A percentile compares a stretch with the other conserved stretches of the same genome.
Evolutionary conservation across 345 rosid genomes (phyloP).

Genomic region (Jatropha curcas): DNA sequence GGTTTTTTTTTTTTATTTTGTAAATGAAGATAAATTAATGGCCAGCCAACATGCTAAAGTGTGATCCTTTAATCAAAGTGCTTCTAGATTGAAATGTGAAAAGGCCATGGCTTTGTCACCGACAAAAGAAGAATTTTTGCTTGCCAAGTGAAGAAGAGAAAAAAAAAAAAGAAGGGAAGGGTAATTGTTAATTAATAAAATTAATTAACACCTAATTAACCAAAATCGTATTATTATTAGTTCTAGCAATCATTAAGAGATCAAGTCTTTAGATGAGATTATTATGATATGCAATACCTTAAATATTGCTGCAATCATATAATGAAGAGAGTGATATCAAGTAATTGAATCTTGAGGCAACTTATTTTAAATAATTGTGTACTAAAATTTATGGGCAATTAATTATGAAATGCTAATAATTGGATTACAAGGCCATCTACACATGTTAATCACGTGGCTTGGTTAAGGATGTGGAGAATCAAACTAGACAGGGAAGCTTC

Average conservation of each 20-base stretch:
- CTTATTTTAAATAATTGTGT: not conserved
- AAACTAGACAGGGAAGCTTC: no score
- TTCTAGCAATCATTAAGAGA: slow-evolving; percentile 18
- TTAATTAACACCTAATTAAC: not conserved
- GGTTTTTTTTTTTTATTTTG: not conserved
- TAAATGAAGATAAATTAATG: not conserved
- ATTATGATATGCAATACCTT: slow-evolving; percentile 8
- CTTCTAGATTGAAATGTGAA: not conserved
- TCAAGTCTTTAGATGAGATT: slow-evolving; percentile 15
- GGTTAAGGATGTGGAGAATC: not conserved
- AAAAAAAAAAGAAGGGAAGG: not conserved
- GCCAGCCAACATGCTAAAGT: not conserved
- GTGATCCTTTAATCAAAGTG: not conserved
- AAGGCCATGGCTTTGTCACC: not conserved
- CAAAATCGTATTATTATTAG: not conserved
- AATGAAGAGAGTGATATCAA: slow-evolving; percentile 12
- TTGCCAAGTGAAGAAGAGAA: not conserved
- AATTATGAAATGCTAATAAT: slow-evolving; percentile 13
- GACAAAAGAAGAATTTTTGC: not conserved
- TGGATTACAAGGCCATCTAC: not conserved
- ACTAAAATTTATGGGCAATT: not conserved
- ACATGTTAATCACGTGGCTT: not conserved
- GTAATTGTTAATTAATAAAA: not conserved
- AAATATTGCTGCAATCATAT: slow-evolving; percentile 12
- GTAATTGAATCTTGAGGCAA: not conserved